Percentiles rank a stretch among this genome's conserved stretches.
Evolutionary conservation across 495 filamentous ascomycete species (phyloP).

Genomic region (Glarea lozoyensis): DNA sequence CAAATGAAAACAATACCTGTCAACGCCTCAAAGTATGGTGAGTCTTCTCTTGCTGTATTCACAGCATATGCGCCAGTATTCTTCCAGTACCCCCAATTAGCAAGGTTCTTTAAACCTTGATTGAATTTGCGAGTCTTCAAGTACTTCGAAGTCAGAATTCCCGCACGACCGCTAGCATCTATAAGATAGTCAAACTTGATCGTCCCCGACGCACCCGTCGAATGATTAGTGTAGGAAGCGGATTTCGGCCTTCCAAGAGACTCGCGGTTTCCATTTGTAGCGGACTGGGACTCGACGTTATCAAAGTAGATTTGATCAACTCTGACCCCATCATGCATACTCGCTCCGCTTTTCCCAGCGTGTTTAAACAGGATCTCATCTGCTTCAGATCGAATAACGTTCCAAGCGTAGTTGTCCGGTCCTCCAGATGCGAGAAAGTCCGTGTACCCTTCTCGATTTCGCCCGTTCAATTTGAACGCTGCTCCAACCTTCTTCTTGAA

Average conservation of each 20-base stretch:
- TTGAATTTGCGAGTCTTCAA: conserved; percentile 35
- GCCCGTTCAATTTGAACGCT: conserved; percentile 33
- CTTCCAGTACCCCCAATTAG: conserved; percentile 37
- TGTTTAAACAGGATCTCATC: conserved; percentile 44
- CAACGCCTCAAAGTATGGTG: conserved; percentile 34
- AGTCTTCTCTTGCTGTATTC: conserved; percentile 24
- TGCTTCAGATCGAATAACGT: conserved; percentile 42
- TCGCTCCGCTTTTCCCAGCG: conserved; percentile 34
- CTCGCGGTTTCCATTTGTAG: conserved; percentile 4
- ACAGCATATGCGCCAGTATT: conserved; percentile 19
- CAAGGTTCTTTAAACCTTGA: conserved; percentile 32
- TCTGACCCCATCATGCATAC: conserved; percentile 36
- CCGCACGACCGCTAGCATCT: conserved; percentile 34
- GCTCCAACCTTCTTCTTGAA: conserved; percentile 37
- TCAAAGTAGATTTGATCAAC: conserved; percentile 32
- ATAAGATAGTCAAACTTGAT: conserved; percentile 36
- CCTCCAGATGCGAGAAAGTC: conserved; percentile 39
- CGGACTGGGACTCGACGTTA: neutral
- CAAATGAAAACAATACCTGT: conserved; percentile 15
- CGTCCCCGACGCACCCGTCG: conserved; percentile 28
- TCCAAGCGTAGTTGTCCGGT: conserved; percentile 36
- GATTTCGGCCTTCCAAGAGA: conserved; percentile 35
- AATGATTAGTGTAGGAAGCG: conserved; percentile 32
- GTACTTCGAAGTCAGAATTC: conserved; percentile 33
- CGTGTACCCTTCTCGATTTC: conserved; percentile 24